phyloP scores from a whole-genome alignment of 2,329 filamentous ascomycete genomes.

The Ascochyta viciae-villosae region DNA sequence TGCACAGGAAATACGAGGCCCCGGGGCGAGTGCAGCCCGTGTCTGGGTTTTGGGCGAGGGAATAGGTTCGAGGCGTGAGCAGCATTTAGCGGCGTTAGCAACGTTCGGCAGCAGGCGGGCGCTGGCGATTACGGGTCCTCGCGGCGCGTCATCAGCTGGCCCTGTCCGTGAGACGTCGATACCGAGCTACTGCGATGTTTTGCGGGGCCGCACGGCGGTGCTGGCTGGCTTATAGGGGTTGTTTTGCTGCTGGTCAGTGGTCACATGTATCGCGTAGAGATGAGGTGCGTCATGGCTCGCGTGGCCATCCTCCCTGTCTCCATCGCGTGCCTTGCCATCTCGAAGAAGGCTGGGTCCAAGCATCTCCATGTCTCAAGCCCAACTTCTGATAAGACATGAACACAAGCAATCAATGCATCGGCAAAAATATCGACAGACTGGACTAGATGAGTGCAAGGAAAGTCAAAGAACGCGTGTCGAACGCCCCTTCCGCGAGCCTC shows the following conservation, averaged over 20 bases:
- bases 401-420: background rate
- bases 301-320: conserved; percentile 10
- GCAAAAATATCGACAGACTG: background rate
- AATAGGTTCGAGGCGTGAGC: conserved; percentile 50
- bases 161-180: conserved; percentile 6
- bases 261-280: conserved; percentile 14
- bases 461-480: conserved; percentile 1
- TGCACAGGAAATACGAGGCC: conserved; percentile 45
- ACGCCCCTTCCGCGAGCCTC: background rate
- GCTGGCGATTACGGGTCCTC: conserved; percentile 9
- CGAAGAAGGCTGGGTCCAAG: background rate
- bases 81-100: conserved; percentile 48
- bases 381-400: background rate
- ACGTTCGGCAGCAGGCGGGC: conserved; percentile 24
- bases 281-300: conserved; percentile 20
- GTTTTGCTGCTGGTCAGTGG: conserved; percentile 16
- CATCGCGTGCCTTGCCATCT: background rate
- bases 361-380: background rate
- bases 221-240: conserved; percentile 10
- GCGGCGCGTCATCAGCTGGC: conserved; percentile 18
- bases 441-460: background rate
- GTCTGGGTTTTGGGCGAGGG: conserved; percentile 48
- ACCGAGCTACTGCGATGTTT: conserved; percentile 4
- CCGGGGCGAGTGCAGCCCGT: conserved; percentile 34
- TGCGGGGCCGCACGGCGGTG: conserved; percentile 11